Evolutionary conservation across 2,329 filamentous ascomycete species (phyloP).

Genomic region (Catunica adiposa): DNA sequence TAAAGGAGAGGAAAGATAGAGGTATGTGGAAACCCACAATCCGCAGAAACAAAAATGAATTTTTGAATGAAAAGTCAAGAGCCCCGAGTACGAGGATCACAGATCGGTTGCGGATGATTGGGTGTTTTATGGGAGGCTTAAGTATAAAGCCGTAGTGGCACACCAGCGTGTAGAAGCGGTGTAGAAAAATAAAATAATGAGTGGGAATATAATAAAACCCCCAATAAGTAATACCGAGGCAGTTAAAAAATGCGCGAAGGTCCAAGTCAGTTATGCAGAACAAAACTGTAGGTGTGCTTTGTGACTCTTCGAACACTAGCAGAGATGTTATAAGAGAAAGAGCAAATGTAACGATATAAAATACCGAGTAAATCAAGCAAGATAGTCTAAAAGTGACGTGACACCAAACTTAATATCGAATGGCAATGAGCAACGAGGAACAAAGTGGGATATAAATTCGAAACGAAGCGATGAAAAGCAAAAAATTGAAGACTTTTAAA

Average conservation of each 20-base stretch:
- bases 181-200: conserved; percentile 3
- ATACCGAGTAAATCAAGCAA: not conserved
- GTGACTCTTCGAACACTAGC: too few relatives aligned
- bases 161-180: conserved; percentile 4
- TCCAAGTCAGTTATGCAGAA: not conserved
- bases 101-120: not conserved
- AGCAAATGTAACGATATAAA: too few relatives aligned
- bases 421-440: not conserved
- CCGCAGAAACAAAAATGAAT: not conserved
- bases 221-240: not conserved
- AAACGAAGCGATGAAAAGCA: too few relatives aligned
- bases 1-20: not conserved
- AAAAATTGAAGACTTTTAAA: not conserved
- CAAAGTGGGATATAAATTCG: not conserved
- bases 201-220: not conserved
- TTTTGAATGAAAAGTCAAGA: not conserved
- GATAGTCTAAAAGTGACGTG: conserved; percentile 1
- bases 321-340: too few relatives aligned
- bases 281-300: not conserved
- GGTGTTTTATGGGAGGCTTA: not conserved
- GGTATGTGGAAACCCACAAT: not conserved
- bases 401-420: not conserved
- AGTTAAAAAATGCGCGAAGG: not conserved
- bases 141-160: conserved; percentile 1
- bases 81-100: not conserved